Evolutionary conservation across 2,329 filamentous ascomycete species (phyloP).

Genomic region (Pseudopyricularia cyperi): DNA sequence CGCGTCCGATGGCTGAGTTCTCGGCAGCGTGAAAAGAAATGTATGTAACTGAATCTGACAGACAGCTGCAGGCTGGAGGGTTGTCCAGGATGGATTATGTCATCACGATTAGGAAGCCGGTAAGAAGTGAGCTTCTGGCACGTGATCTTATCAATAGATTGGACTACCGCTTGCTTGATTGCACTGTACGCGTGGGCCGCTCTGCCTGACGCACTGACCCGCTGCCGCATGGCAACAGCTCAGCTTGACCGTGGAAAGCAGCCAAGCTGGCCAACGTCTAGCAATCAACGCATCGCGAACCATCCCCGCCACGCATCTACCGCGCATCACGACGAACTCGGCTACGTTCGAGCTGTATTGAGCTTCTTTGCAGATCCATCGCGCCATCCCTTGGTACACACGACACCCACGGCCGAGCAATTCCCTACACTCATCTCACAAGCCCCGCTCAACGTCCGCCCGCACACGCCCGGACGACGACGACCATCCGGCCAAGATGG

Average conservation of each 20-base stretch:
- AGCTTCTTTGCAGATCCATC: background rate
- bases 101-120: too few species aligned
- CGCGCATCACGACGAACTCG: background rate
- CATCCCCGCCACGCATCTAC: background rate
- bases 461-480: background rate
- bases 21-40: too few species aligned
- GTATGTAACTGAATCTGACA: too few species aligned
- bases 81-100: background rate
- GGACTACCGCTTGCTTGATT: background rate
- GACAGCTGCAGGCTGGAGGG: too few species aligned
- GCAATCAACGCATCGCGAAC: background rate
- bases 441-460: background rate
- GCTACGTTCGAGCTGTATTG: background rate
- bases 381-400: background rate
- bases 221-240: background rate
- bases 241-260: background rate
- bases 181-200: conserved; percentile 2
- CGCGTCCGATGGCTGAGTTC: too few species aligned
- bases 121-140: too few species aligned
- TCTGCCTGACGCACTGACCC: conserved; percentile 2
- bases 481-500: conserved; percentile 50
- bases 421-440: background rate
- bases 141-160: background rate
- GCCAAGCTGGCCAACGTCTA: background rate
- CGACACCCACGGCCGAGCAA: background rate